A percentile compares a stretch with the other conserved stretches of the same genome.
Evolutionary conservation across 2,329 filamentous ascomycete genomes (phyloP).

Genomic region (Cryphonectria japonica): DNA sequence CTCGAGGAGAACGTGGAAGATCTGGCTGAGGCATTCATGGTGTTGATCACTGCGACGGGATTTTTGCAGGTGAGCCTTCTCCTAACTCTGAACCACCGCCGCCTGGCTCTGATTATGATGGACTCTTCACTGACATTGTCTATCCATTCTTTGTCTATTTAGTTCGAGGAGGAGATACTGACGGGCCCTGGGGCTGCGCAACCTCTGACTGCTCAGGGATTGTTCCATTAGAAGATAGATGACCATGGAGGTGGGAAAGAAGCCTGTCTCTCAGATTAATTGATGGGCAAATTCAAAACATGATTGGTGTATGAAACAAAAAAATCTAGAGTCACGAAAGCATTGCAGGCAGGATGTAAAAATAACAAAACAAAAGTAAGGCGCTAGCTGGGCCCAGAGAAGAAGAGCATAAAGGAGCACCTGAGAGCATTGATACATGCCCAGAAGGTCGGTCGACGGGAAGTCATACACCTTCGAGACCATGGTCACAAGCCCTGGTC

Average conservation of each 20-base stretch:
- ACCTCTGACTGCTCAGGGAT: constrained; percentile 13
- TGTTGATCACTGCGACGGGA: constrained; percentile 79
- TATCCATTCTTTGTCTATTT: background rate
- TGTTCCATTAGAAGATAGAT: constrained; percentile 22
- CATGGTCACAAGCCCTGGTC: background rate
- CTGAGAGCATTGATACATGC: background rate
- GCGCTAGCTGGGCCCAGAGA: background rate
- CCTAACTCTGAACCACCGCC: background rate
- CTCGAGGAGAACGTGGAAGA: constrained; percentile 70
- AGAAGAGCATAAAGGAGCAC: background rate
- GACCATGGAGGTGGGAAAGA: background rate
- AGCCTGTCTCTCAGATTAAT: background rate
- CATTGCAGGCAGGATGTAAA: background rate
- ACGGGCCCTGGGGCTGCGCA: constrained; percentile 18
- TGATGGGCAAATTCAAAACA: background rate
- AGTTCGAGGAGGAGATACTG: constrained; percentile 25
- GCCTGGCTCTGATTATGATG: background rate
- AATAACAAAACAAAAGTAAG: background rate
- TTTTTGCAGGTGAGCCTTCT: constrained; percentile 76
- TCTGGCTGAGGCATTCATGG: constrained; percentile 81
- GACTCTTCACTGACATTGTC: constrained; percentile 7
- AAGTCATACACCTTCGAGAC: background rate
- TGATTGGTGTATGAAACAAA: background rate
- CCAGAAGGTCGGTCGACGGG: background rate
- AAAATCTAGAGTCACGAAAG: background rate